Evolutionary conservation across 148 eudicot genomes (phyloP).

Genomic region (Limonium bicolor): DNA sequence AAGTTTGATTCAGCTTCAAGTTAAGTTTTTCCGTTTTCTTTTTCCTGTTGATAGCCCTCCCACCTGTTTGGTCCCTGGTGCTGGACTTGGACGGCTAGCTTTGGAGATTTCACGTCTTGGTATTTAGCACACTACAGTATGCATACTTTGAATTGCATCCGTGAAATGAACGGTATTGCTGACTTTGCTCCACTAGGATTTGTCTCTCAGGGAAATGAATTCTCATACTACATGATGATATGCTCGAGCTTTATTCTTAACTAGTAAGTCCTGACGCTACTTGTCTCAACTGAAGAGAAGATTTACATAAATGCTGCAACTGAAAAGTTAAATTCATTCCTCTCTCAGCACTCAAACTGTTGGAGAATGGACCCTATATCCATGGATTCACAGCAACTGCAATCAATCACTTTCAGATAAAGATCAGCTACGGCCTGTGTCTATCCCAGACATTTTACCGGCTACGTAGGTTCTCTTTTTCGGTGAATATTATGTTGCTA

Average conservation of each 20-base stretch:
- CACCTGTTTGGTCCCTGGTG: constrained; percentile 96
- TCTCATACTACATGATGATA: constrained; percentile 99
- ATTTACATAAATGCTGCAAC: no score
- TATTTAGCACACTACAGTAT: constrained; percentile 11
- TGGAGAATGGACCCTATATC: constrained; percentile 84
- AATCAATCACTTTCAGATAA: constrained; percentile 68
- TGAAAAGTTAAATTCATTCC: no score
- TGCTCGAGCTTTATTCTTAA: constrained; percentile 97
- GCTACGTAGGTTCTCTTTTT: constrained; percentile 44
- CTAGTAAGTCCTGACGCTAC: constrained; percentile 34
- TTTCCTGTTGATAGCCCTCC: constrained; percentile 45
- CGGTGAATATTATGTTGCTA: no score
- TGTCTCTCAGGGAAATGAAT: constrained; percentile 83
- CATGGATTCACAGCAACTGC: constrained; percentile 99
- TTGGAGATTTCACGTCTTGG: constrained; percentile 91
- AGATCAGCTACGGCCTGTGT: constrained; percentile 88
- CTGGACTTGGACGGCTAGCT: constrained; percentile 98
- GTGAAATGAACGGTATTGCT: no score
- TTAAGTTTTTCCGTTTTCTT: neutral
- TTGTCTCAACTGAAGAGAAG: no score
- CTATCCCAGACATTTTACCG: constrained; percentile 89
- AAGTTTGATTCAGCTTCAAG: neutral
- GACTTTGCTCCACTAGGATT: constrained; percentile 75
- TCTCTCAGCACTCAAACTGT: constrained; percentile 40
- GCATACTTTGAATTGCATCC: constrained; percentile 12